Evolutionary conservation across 306 rosid genomes (phyloP), one percentile per base, ranked within the genome.

Genomic region (Quercus rubra): DNA sequence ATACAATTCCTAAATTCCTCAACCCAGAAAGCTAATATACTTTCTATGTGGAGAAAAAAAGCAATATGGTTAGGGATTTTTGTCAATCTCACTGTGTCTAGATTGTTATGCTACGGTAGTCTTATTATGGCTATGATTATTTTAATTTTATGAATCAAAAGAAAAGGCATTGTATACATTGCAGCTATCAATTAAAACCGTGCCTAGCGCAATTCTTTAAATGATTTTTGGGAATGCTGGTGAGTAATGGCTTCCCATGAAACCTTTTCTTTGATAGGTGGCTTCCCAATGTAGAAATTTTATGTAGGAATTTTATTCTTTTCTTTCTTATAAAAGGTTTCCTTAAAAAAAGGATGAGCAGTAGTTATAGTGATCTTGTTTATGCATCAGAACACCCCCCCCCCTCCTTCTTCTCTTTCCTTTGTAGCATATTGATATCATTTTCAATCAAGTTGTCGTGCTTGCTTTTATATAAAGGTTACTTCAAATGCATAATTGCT

Each of bases 401-500:
- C 52, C 52, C 15, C 52, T 3, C 15, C 4, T 0, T 0, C 1
- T 49, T 12, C 54, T 10, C 54, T 49, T 49, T 49, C 23, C 3
- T 2, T 18, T 8, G 8, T 6, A 3, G 49, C 23, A 8, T 18
- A 66, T 54, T 51, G 33, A 30, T 67, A 54, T 78, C 38, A 25
- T 52, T 72, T 52, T 46, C 46, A 66, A 28, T 62, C 15, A 62
- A 21, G 69, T 20, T 23, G 54, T 49, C 54, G 1, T 63, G 21
- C 43, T 63, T 30, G 9, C 23, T 3, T 15, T 27, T 63, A 9
- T 28, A 30, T 5, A 19, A n/a, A 19, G 70, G 30, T 6, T 49
- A 54, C 70, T 77, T 73, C 46, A 61, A 20, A 59, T 9, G 73
- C 41, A 30, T 55, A 33, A 70, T 78, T 73, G 70, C 55, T 49